phyloP scores from a whole-genome alignment of 495 filamentous ascomycete genomes.

The Penicillium subrubescens region DNA sequence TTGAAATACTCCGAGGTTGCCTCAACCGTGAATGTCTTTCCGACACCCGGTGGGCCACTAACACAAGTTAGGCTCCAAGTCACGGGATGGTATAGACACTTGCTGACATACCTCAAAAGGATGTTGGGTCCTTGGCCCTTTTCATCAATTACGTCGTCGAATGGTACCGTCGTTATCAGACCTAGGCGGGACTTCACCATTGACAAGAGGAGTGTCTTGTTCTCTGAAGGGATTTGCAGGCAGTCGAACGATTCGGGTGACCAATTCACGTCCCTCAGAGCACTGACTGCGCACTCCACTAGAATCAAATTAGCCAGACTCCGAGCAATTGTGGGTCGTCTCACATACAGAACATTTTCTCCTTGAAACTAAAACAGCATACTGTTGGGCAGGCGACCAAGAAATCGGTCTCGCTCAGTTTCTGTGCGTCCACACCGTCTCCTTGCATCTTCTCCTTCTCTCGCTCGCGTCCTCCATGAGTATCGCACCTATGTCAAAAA shows the following conservation, averaged over 20 bases:
- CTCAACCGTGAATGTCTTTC: conserved; percentile 40
- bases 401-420: conserved; percentile 29
- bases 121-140: neutral
- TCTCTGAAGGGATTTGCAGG: conserved; percentile 24
- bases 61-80: conserved; percentile 1
- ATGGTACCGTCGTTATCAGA: neutral
- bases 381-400: conserved; percentile 30
- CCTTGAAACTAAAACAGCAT: conserved; percentile 31
- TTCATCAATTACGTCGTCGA: neutral
- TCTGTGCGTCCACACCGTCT: conserved; percentile 20
- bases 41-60: conserved; percentile 35
- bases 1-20: conserved; percentile 29
- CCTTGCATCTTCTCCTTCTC: conserved; percentile 27
- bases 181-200: conserved; percentile 17
- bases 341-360: conserved; percentile 32
- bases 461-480: conserved; percentile 24
- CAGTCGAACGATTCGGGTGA: conserved; percentile 25
- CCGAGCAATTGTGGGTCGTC: conserved; percentile 6
- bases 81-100: neutral
- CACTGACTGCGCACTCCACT: conserved; percentile 39
- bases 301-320: conserved; percentile 15
- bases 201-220: conserved; percentile 30
- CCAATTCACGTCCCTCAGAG: conserved; percentile 34
- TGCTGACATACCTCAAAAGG: neutral
- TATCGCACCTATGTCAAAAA: conserved; percentile 19